Conservation (phyloP, 2,329 filamentous ascomycete genomes). For the Cadophora sp. region DNA sequence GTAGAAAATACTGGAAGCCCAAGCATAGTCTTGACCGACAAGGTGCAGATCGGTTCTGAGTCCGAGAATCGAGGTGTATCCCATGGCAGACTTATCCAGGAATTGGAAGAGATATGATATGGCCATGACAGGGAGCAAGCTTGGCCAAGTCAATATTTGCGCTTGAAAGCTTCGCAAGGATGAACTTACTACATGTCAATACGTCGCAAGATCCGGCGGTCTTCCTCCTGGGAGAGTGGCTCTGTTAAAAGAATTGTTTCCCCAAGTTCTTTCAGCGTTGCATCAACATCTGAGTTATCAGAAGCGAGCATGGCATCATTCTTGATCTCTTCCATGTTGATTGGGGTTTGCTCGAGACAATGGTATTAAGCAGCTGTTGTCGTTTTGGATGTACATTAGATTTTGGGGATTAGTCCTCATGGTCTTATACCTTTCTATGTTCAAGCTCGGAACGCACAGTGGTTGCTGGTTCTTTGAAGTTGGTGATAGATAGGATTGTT, state of each 20-base stretch:
- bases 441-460: background rate
- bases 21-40: conserved; percentile 57
- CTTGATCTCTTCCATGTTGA: background rate
- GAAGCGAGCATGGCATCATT: background rate
- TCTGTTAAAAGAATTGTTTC: background rate
- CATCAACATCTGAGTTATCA: background rate
- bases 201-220: conserved; percentile 20
- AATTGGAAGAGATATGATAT: conserved; percentile 33
- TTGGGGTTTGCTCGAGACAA: background rate
- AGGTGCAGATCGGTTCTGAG: conserved; percentile 49
- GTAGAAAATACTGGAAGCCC: conserved; percentile 40
- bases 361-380: background rate
- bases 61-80: conserved; percentile 62
- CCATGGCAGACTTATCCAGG: conserved; percentile 52
- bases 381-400: background rate
- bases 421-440: background rate
- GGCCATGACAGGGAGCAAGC: conserved; percentile 29
- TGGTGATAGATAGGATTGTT: background rate
- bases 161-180: background rate
- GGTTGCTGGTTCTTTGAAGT: background rate
- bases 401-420: background rate
- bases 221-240: conserved; percentile 15
- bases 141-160: background rate
- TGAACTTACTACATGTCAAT: conserved; percentile 25
- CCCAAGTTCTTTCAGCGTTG: background rate